phyloP scores from a whole-genome alignment of 75 land plant species.

The Isoetes taiwanensis region DNA sequence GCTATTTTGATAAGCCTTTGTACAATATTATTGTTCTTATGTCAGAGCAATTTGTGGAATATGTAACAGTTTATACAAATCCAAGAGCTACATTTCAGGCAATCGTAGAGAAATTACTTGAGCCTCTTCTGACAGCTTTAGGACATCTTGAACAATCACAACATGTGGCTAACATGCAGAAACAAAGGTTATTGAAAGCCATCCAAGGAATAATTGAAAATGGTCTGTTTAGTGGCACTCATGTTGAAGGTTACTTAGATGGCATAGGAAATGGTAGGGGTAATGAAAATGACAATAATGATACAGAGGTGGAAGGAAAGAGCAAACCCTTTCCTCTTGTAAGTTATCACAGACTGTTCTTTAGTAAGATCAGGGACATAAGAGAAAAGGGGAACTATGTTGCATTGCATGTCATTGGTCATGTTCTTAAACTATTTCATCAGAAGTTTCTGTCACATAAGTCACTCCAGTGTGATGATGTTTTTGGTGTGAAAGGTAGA shows the following conservation, averaged over 20 bases:
- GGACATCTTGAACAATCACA: too few species aligned
- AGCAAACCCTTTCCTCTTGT: not conserved
- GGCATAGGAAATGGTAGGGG: constrained; percentile 9
- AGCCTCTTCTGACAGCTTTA: too few species aligned
- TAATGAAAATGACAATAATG: constrained; percentile 10
- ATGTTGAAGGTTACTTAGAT: constrained; percentile 44
- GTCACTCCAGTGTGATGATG: not conserved
- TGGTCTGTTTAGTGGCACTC: constrained; percentile 60
- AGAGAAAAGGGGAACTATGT: constrained; percentile 17
- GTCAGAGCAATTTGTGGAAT: too few species aligned
- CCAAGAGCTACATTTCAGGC: too few species aligned
- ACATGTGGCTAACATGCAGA: too few species aligned
- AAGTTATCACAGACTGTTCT: constrained; percentile 59
- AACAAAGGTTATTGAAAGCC: constrained; percentile 13
- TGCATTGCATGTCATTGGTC: constrained; percentile 30
- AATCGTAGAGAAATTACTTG: too few species aligned
- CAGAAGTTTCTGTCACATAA: not conserved
- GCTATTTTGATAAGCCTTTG: too few species aligned
- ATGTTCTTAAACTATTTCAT: constrained; percentile 29
- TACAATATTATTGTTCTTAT: too few species aligned
- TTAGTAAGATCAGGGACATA: constrained; percentile 32
- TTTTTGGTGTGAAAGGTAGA: not conserved
- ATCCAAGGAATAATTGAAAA: constrained; percentile 37
- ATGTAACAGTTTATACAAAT: too few species aligned
- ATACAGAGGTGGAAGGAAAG: too few species aligned